A percentile compares a stretch with the other conserved stretches of the same genome.
phyloP scores from a whole-genome alignment of 163 green algal genomes.

The Trebouxiophyceae sp. region DNA sequence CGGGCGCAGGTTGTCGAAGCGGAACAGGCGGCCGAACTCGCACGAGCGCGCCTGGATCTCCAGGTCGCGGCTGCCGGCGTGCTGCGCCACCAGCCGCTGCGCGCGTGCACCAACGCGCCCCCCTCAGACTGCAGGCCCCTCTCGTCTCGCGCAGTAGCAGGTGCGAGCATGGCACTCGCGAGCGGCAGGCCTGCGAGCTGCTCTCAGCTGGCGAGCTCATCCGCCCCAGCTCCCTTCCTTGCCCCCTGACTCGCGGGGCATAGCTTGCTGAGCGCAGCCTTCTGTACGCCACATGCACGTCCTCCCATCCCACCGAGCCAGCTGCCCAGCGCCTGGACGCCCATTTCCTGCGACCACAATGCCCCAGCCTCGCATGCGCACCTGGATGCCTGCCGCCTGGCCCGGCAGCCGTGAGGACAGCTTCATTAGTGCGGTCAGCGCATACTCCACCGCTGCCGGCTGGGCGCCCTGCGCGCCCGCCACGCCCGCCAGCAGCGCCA shows the following conservation, averaged over 20 bases:
- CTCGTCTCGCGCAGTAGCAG: too few species aligned
- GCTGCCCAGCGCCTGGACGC: too few species aligned
- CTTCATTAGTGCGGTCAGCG: conserved; percentile 79
- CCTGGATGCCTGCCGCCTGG: conserved; percentile 14
- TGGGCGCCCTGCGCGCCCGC: conserved; percentile 21
- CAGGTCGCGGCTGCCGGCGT: conserved; percentile 43
- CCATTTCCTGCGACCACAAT: not conserved
- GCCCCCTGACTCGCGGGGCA: too few species aligned
- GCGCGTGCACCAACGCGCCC: not conserved
- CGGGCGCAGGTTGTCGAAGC: conserved; percentile 40
- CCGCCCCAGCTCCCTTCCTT: too few species aligned
- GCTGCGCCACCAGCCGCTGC: conserved; percentile 44
- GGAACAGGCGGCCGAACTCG: conserved; percentile 80
- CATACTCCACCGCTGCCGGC: conserved; percentile 43
- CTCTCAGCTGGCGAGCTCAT: too few species aligned
- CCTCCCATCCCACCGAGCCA: too few species aligned
- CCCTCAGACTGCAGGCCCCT: not conserved
- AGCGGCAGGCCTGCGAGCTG: too few species aligned
- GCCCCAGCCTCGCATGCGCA: not conserved
- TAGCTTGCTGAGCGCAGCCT: too few species aligned
- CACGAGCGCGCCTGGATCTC: conserved; percentile 85
- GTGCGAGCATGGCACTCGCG: too few species aligned
- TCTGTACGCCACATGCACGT: too few species aligned
- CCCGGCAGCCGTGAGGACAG: conserved; percentile 56
- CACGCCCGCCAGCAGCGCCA: conserved; percentile 57